Evolutionary conservation across 805 yeast species (phyloP), one percentile per base, ranked within the genome.

Genomic region (Ogataea salicorniae): DNA sequence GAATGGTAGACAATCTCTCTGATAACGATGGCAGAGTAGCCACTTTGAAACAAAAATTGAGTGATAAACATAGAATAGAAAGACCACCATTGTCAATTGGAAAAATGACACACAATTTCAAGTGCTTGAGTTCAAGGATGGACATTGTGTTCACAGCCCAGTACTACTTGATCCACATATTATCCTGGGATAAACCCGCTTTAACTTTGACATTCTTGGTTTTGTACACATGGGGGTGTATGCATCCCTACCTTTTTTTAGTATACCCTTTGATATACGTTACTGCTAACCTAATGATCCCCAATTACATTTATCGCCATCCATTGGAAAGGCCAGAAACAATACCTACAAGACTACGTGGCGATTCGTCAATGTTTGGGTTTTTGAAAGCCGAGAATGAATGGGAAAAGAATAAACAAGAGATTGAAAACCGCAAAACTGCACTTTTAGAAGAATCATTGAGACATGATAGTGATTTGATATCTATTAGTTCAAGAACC

Each of bases 161-260:
- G 56, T 83, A 83, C 54, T 79, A 81, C 2, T 38, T 83, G 1
- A 70, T 82, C 6, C 77, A 80, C 43, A 60, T 86, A 0, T 49
- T 87, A 22, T 77, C 87, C 5, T 91, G 97, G 97, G 78, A 81
- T 49, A 71, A 74, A 26, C 91, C 95, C 0, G 71, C 86, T 0
- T 75, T 80, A 51, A 90, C 97, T 0, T 53, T 90, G 5, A 70
- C 84, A 0, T 61, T 71, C 20, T 64, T 88, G 46, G 68, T 83
- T 5, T 51, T 80, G 1, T 82, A 84, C 53, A 83, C 96, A 0
- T 72, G 80, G 50, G 68, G 83, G 1, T 85, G 94, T 56, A 63
- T 83, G 34, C 77, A 85, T 68, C 96, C 96, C 0, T 81, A 81
- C 60, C 64, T 85, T 43, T 68, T 87, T 13, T 63, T 85, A 36